A percentile compares a stretch with the other conserved stretches of the same genome.
Conservation (phyloP, 805 yeast genomes). For the Schwanniomyces occidentalis region DNA sequence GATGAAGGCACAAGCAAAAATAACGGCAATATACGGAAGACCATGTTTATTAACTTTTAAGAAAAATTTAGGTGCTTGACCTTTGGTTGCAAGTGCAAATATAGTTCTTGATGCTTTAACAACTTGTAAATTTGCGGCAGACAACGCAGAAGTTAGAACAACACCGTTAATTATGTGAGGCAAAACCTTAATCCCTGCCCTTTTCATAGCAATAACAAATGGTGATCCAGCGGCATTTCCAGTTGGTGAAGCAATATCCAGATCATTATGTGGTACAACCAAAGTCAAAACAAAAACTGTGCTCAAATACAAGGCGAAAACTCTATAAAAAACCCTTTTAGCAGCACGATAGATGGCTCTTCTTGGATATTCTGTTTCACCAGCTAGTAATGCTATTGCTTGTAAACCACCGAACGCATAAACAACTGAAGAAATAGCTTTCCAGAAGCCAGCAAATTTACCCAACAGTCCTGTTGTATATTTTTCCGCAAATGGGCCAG, state of each 20-base stretch:
- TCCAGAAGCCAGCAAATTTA: conserved; percentile 58
- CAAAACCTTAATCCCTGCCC: conserved; percentile 52
- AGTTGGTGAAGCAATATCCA: conserved; percentile 22
- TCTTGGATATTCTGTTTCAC: conserved; percentile 37
- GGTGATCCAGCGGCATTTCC: conserved; percentile 58
- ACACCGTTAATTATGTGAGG: conserved; percentile 74
- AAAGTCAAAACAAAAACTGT: conserved; percentile 33
- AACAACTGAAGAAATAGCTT: conserved; percentile 57
- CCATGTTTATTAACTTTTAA: conserved; percentile 14
- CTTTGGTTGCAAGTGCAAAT: conserved; percentile 20
- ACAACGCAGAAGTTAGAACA: conserved; percentile 71
- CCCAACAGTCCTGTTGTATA: conserved; percentile 49
- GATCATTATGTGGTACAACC: conserved; percentile 32
- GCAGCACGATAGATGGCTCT: conserved; percentile 30
- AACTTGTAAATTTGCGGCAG: conserved; percentile 50
- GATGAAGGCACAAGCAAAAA: conserved; percentile 21
- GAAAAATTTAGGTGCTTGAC: conserved; percentile 21
- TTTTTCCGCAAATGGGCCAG: conserved; percentile 14
- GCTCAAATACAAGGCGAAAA: conserved; percentile 26
- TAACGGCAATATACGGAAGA: too few relatives aligned
- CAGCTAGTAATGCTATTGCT: conserved; percentile 22
- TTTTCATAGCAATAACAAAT: conserved; percentile 60
- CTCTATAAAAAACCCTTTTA: conserved; percentile 29
- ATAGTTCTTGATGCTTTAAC: conserved; percentile 30
- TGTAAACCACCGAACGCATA: conserved; percentile 33